Evolutionary conservation across 805 yeast genomes (phyloP).

Genomic region (Candida odintsovae): DNA sequence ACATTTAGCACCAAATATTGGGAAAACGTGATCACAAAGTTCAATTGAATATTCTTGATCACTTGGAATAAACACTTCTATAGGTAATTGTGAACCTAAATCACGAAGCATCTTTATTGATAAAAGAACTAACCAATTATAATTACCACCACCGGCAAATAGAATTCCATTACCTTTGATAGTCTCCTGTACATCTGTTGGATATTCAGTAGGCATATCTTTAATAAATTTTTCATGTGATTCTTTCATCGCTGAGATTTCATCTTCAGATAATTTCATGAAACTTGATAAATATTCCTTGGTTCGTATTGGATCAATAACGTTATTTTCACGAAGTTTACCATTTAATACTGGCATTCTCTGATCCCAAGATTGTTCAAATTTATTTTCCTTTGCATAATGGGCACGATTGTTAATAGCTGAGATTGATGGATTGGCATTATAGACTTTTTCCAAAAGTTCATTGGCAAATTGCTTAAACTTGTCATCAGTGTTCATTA

Average conservation of each 20-base stretch:
- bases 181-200: slow-evolving; percentile 28
- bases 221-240: slow-evolving; percentile 19
- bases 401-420: slow-evolving; percentile 20
- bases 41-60: slow-evolving; percentile 66
- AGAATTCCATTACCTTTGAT: slow-evolving; percentile 56
- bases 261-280: slow-evolving; percentile 12
- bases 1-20: slow-evolving; percentile 62
- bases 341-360: slow-evolving; percentile 23
- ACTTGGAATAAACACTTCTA: slow-evolving; percentile 77
- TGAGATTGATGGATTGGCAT: slow-evolving; percentile 13
- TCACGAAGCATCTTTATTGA: slow-evolving; percentile 52
- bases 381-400: slow-evolving; percentile 15
- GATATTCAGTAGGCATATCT: slow-evolving; percentile 35
- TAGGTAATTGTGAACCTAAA: slow-evolving; percentile 63
- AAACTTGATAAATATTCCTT: slow-evolving; percentile 19
- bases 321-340: slow-evolving; percentile 20
- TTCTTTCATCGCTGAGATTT: slow-evolving; percentile 10
- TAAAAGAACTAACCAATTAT: slow-evolving; percentile 55
- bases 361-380: slow-evolving; percentile 8
- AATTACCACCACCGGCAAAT: slow-evolving; percentile 70
- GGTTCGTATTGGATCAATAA: slow-evolving; percentile 19
- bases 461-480: slow-evolving; percentile 18
- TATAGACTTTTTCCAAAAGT: slow-evolving; percentile 10
- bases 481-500: slow-evolving; percentile 5
- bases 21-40: slow-evolving; percentile 60